These are phyloP conservation scores for Pseudotulostoma volvatum DNA, from an alignment of 495 filamentous ascomycete genomes.

Conservation along the genomic window DNA sequence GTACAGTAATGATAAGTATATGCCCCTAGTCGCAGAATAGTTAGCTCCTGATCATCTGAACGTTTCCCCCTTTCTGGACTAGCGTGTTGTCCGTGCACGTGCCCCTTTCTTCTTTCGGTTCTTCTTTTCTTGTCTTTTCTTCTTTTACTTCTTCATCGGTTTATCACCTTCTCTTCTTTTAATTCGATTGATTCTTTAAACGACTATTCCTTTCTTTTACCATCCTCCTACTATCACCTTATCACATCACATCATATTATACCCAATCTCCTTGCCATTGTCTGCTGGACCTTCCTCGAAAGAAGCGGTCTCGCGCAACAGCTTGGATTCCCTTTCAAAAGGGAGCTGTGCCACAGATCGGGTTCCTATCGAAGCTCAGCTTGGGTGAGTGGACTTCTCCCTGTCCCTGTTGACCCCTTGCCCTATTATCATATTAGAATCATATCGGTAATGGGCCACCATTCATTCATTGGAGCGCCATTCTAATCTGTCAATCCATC, in stretches of 20 bases:
- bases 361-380: slow-evolving; percentile 3
- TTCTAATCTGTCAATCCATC: no score
- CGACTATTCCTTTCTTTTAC: slow-evolving; percentile 2
- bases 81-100: no score
- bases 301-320: no score
- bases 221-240: background rate
- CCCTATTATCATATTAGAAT: background rate
- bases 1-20: slow-evolving; percentile 2
- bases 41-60: slow-evolving; percentile 7
- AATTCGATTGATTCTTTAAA: slow-evolving; percentile 4
- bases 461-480: no score
- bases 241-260: slow-evolving; percentile 3
- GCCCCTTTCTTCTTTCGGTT: no score
- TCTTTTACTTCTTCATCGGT: slow-evolving; percentile 12
- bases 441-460: no score
- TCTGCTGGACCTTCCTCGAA: no score
- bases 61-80: no score
- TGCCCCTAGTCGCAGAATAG: slow-evolving; percentile 8
- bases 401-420: background rate
- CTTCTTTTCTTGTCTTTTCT: slow-evolving; percentile 13
- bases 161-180: slow-evolving; percentile 1
- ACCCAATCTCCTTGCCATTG: slow-evolving; percentile 1
- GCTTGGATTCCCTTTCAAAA: no score
- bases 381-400: background rate
- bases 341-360: slow-evolving; percentile 4